A percentile compares a stretch with the other conserved stretches of the same genome.
phyloP scores from a whole-genome alignment of 148 eudicot genomes.

The Silene conica region DNA sequence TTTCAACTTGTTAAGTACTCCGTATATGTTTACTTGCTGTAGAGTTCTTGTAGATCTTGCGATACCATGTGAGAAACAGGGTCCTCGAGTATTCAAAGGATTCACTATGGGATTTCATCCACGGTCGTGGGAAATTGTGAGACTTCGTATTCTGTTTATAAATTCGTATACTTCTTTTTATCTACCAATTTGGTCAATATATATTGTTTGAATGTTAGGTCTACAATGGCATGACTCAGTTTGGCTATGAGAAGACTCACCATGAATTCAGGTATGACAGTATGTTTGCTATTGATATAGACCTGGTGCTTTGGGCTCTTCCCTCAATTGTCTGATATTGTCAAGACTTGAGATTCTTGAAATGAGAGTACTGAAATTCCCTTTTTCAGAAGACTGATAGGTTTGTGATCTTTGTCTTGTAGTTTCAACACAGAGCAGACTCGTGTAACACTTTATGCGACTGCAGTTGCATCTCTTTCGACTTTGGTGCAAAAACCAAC shows the following conservation, averaged over 20 bases:
- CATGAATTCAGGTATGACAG: conserved; percentile 58
- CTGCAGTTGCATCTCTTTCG: conserved; percentile 77
- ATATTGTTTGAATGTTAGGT: conserved; percentile 43
- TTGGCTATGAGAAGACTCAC: conserved; percentile 70
- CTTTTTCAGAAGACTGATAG: conserved; percentile 1
- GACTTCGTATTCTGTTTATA: conserved; percentile 16
- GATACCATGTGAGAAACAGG: conserved; percentile 80
- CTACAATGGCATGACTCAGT: conserved; percentile 86
- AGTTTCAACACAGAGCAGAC: conserved; percentile 84
- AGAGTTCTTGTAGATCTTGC: conserved; percentile 89
- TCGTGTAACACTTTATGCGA: conserved; percentile 66
- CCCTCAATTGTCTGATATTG: background rate
- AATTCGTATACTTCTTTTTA: background rate
- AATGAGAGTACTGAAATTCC: background rate
- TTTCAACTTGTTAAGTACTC: conserved; percentile 1
- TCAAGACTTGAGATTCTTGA: background rate
- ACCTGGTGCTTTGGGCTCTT: conserved; percentile 6
- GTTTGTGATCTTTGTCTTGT: conserved; percentile 22
- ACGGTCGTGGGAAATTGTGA: conserved; percentile 85
- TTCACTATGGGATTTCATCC: conserved; percentile 95
- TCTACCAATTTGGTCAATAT: conserved; percentile 7
- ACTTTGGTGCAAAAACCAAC: conserved; percentile 67
- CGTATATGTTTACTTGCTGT: conserved; percentile 17
- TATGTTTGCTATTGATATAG: background rate
- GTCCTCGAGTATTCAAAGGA: conserved; percentile 78